Conservation (phyloP, 441 rosid genomes). For the Gossypium lobatum region DNA sequence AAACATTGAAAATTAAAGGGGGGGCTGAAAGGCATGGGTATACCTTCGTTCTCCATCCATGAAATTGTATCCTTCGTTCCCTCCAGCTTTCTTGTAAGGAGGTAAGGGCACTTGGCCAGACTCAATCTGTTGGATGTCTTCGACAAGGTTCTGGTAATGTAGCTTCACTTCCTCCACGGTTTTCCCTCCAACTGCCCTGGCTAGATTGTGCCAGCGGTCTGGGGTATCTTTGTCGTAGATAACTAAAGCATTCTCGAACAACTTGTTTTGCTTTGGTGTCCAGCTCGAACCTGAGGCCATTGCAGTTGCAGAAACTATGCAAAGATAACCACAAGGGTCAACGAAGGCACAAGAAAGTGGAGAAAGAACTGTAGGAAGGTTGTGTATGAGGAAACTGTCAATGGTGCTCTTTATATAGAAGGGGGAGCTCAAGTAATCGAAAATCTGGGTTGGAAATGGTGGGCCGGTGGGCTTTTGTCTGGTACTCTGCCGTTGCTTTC, state of each 20-base stretch:
- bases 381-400: neutral
- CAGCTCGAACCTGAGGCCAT: constrained; percentile 44
- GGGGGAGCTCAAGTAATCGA: neutral
- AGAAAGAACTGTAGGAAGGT: neutral
- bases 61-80: constrained; percentile 10
- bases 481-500: constrained; percentile 8
- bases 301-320: neutral
- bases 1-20: neutral
- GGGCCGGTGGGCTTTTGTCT: neutral
- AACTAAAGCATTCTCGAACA: constrained; percentile 61
- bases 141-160: constrained; percentile 52
- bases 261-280: constrained; percentile 58
- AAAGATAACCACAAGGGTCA: neutral
- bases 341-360: neutral
- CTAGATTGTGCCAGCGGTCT: constrained; percentile 50
- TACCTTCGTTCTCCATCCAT: constrained; percentile 42
- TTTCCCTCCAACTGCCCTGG: constrained; percentile 63
- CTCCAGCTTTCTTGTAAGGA: constrained; percentile 30
- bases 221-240: constrained; percentile 51
- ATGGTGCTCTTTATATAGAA: constrained; percentile 7
- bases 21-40: neutral
- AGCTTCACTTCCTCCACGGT: constrained; percentile 55
- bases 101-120: constrained; percentile 56
- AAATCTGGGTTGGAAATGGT: neutral
- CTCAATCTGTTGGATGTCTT: constrained; percentile 49